Percentiles rank a stretch among this genome's conserved stretches.
Evolutionary conservation across 331 rosid genomes (phyloP).

Genomic region (Rhamnella rubrinervis): DNA sequence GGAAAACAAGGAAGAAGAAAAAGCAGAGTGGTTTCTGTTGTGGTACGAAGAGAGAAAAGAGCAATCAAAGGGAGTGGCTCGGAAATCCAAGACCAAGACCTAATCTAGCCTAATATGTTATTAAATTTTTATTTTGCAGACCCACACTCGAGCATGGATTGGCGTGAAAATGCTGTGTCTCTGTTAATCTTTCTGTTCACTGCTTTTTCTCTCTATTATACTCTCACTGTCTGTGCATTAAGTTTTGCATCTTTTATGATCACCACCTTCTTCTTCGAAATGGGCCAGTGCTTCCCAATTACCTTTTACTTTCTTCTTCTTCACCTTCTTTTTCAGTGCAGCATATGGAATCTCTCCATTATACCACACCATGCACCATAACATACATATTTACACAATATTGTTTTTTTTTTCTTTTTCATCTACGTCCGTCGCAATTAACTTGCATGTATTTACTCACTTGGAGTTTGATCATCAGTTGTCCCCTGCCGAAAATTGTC

Average conservation of each 20-base stretch:
- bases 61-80: conserved; percentile 45
- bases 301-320: background rate
- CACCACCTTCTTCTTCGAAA: background rate
- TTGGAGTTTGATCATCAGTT: too few relatives aligned
- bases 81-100: conserved; percentile 43
- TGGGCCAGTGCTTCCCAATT: background rate
- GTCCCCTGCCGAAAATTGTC: too few relatives aligned
- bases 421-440: too few relatives aligned
- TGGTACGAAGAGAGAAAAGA: conserved; percentile 28
- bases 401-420: too few relatives aligned
- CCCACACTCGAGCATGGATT: conserved; percentile 20
- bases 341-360: background rate
- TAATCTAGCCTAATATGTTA: background rate
- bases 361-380: too few relatives aligned
- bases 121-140: conserved; percentile 27
- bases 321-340: background rate
- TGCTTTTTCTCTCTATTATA: background rate
- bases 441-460: too few relatives aligned
- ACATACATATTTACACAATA: too few relatives aligned
- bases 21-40: conserved; percentile 28
- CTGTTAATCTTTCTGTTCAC: background rate
- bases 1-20: conserved; percentile 28
- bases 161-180: conserved; percentile 20
- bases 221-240: background rate
- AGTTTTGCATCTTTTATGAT: background rate